phyloP scores from a whole-genome alignment of 2,329 filamentous ascomycete species.

The Diaporthe ilicicola region DNA sequence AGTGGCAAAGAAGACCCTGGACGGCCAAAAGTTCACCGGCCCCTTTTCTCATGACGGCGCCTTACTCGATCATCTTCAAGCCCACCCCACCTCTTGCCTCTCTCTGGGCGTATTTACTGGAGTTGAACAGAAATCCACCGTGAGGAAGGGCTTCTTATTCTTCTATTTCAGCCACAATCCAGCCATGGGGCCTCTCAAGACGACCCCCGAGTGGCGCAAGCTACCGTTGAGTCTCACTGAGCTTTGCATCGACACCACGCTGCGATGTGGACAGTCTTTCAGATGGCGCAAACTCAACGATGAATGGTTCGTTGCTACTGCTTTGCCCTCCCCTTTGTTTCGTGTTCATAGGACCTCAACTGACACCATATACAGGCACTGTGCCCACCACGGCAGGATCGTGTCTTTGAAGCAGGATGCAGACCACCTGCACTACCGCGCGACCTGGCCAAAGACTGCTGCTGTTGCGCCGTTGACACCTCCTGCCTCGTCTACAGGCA shows the following conservation, averaged over 20 bases:
- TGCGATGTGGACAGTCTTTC: conserved; percentile 96
- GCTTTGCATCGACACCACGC: conserved; percentile 91
- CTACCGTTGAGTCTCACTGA: conserved; percentile 84
- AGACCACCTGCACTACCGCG: conserved; percentile 80
- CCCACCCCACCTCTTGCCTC: not conserved
- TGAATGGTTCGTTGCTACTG: conserved; percentile 71
- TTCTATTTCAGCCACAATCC: not conserved
- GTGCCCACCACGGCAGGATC: conserved; percentile 85
- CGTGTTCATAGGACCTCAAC: not conserved
- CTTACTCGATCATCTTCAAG: not conserved
- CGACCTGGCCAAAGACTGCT: conserved; percentile 62
- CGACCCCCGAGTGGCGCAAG: conserved; percentile 84
- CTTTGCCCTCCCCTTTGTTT: not conserved
- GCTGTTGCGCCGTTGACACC: conserved; percentile 45
- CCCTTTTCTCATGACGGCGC: not conserved
- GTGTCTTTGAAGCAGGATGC: conserved; percentile 86
- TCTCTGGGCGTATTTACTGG: no score
- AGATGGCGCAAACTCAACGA: conserved; percentile 88
- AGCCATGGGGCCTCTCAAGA: conserved; percentile 43
- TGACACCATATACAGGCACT: conserved; percentile 65
- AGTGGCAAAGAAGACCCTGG: conserved; percentile 1
- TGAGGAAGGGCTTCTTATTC: no score
- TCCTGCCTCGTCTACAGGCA: conserved; percentile 41
- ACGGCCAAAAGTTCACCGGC: not conserved
- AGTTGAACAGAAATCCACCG: no score